These are phyloP conservation scores for Colletotrichum kahawae DNA, from an alignment of 2,329 filamentous ascomycete species.

Conservation along the genomic window DNA sequence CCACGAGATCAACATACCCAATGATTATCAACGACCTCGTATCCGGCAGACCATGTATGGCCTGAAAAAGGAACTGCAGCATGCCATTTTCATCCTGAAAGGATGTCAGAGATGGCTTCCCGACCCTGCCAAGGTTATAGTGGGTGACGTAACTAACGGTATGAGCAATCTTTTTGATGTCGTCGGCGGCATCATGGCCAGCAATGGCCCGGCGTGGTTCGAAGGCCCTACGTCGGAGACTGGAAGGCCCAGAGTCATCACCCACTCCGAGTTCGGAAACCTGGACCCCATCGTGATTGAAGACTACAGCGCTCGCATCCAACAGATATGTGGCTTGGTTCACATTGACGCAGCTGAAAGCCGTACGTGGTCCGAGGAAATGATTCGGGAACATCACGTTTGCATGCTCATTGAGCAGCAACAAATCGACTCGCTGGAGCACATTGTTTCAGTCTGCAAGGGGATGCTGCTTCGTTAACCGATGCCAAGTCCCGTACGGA, in stretches of 20 bases:
- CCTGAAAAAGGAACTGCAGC: constrained; percentile 27
- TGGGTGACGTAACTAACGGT: neutral
- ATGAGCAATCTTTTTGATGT: constrained; percentile 23
- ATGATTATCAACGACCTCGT: neutral
- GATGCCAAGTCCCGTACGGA: neutral
- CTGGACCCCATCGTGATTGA: constrained; percentile 27
- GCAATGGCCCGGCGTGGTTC: constrained; percentile 28
- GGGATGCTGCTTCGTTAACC: neutral
- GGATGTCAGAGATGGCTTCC: neutral
- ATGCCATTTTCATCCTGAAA: constrained; percentile 21
- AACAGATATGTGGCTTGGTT: constrained; percentile 24
- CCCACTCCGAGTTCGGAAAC: constrained; percentile 26
- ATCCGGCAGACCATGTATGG: constrained; percentile 26
- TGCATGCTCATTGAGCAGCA: constrained; percentile 11
- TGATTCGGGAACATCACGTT: constrained; percentile 2
- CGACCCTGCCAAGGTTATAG: neutral
- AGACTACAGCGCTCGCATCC: constrained; percentile 26
- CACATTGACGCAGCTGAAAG: neutral
- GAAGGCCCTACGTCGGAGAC: constrained; percentile 12
- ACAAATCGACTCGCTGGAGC: constrained; percentile 8
- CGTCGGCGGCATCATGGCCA: constrained; percentile 25
- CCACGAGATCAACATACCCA: neutral
- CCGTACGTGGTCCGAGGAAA: constrained; percentile 4
- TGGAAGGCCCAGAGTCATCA: constrained; percentile 14
- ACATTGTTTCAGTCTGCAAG: neutral